Evolutionary conservation across 2,329 filamentous ascomycete genomes (phyloP), one percentile per base, ranked within the genome.

Genomic region (Talaromyces islandicus): DNA sequence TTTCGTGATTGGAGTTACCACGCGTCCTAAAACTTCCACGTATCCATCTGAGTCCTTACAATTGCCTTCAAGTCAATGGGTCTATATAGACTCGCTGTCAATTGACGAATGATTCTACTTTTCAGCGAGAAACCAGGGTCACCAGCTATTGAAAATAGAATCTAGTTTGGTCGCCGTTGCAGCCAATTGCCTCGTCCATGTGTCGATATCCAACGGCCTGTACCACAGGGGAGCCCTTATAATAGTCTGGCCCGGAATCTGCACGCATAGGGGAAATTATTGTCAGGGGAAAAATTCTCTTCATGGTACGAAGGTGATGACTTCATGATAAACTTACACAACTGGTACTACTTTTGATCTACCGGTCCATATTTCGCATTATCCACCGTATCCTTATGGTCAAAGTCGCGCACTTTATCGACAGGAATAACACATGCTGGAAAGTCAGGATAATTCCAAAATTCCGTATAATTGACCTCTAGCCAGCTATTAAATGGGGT

Each of bases 401-500:
- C 58, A 10, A 11, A 38, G 11, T 56, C 58, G 29, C 58, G 52
- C 43, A 59, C 58, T 55, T 59, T 27, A 43, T 52, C 52, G 10
- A 54, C 43, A 55, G 58, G 58, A n/a, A 59, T 21, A 25, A 56
- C 21, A 55, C 54, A 55, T 30, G 53, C 58, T 14, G 58, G 58
- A 43, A 55, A 56, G 38, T 60, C 58, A 30, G 56, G 58, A 25
- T 51, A 56, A 19, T 60, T 60, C 58, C 58, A 60, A 19, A 60
- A 14, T 6, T 43, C 19, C 35, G 25, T 60, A 56, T 60, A 60
- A 11, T 52, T 21, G 21, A 53, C 53, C 30, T 35, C 50, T 9
- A 30, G 27, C 53, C 30, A 60, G 17, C 24, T n/a, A 65, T 85
- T 82, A 64, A 85, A 82, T 29, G 72, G 72, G 0, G 80, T 76